Base-by-base conservation (phyloP, 495 filamentous ascomycete species). In the Aspergillus conjunctus region DNA sequence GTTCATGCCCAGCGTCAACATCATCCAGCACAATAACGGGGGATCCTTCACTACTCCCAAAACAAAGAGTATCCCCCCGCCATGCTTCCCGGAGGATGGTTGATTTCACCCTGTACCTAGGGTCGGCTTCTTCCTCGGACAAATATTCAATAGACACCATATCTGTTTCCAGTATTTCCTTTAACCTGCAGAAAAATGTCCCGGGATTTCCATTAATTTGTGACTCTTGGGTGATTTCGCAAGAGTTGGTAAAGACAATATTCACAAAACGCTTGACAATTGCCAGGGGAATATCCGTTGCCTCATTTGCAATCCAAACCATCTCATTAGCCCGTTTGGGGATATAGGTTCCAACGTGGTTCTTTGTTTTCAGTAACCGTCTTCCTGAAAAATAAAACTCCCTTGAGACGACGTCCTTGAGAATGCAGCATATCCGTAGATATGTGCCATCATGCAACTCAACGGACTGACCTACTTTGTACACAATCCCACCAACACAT, bases 161-260 rank as follows among this genome's bases (percentile, higher is more conserved):
- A 5, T 66, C 50, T n/a, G 57, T 46, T 9, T 60, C 50, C 3
- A 59, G 11, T 4, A 45, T 57, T 10, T 65, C 58, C 33, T 77
- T 78, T 20, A 76, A 44, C 0, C 75, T 69, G 31, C 75, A 78
- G 26, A 66, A 68, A 2, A 76, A 26, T 10, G 62, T 53, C 5
- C 55, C n/a, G 18, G 58, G 32, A 10, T 20, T 12, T 3, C 0
- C 20, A 8, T 14, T 18, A 21, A 44, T 60, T 17, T 53, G 39
- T 10, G 5, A 32, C 18, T 64, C 61, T 15, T 60, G 56, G 2
- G 51, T 41, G 15, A 61, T 45, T 32, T 41, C 44, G 22, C 70
- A 70, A 12, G 43, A n/a, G 34, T 76, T 80, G 8, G 71, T 79
- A 50, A 79, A 74, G 8, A 48, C 14, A 21, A 80, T 69, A 0